Evolutionary conservation across 2,329 filamentous ascomycete species (phyloP), one percentile per base, ranked within the genome.

Genomic region (Alternaria gansuensis): DNA sequence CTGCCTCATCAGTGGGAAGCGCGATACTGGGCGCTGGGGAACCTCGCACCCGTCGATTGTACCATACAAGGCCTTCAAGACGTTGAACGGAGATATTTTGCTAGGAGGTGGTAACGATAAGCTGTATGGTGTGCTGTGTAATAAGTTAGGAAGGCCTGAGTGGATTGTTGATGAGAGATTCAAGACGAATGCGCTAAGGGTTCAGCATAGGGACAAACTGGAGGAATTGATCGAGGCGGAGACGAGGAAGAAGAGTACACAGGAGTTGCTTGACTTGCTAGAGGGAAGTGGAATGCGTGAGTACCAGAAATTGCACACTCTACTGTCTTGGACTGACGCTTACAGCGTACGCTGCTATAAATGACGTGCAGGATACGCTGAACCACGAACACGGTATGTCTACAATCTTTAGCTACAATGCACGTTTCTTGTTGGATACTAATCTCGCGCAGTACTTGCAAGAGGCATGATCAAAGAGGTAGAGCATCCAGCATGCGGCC

Each of bases 41-140:
- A 99, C 95, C 3, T 94, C 94, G 41, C 95, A 99, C 82, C 95
- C 94, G n/a, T 96, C 92, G 0, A 98, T 99, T 74, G 95, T 99
- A 0, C 95, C 95, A 0, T 99, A 99, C 77, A 89, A 90, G 70
- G 92, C 92, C 0, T 99, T 88, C 78, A 83, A 84, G 70, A 89
- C 87, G 2, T 77, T 77, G 2, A 86, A 89, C 61, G 87, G 87
- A 14, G 85, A 88, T 66, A 84, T 89, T 48, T 80, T 89, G 59
- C 78, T 89, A 5, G 87, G 87, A 13, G 87, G 87, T 17, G 87
- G 87, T 2, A 89, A 89, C 58, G 87, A 89, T 67, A 80, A 83
- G 4, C 77, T 89, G 0, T 89, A 85, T 53, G 86, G 86, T 2
- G 80, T 88, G 3, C 69, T 89, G 36, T 87, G 85, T 69, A 81